phyloP scores from a whole-genome alignment of 495 filamentous ascomycete species.

The Hyaloscypha finlandica region DNA sequence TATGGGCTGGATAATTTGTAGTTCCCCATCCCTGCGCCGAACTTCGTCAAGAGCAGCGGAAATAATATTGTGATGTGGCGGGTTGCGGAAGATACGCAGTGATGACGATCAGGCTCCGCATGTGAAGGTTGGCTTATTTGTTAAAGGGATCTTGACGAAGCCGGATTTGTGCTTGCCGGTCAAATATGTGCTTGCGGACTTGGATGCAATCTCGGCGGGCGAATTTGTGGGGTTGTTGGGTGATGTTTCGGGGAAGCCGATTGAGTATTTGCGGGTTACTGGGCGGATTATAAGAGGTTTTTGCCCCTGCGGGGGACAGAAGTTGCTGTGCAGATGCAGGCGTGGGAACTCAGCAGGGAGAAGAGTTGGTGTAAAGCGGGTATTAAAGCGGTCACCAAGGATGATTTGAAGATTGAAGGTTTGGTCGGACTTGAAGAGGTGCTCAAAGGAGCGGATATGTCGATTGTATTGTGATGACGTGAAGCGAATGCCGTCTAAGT shows the following conservation, averaged over 20 bases:
- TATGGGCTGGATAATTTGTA: constrained; percentile 35
- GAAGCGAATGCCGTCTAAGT: neutral
- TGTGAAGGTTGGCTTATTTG: constrained; percentile 43
- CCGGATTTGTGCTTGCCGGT: constrained; percentile 31
- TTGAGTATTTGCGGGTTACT: constrained; percentile 27
- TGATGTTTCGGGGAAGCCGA: constrained; percentile 31
- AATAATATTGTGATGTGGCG: constrained; percentile 39
- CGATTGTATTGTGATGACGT: neutral
- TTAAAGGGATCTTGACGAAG: constrained; percentile 40
- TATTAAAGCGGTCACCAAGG: neutral
- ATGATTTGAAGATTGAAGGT: neutral
- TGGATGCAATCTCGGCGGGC: constrained; percentile 33
- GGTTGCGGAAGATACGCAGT: constrained; percentile 36
- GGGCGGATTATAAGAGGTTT: constrained; percentile 32
- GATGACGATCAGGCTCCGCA: constrained; percentile 38
- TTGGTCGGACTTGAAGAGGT: neutral
- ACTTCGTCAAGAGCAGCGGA: constrained; percentile 26
- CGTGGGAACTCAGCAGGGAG: constrained; percentile 35
- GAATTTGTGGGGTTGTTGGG: constrained; percentile 43
- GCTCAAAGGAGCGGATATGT: neutral
- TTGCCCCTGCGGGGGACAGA: constrained; percentile 40
- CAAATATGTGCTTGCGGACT: constrained; percentile 36
- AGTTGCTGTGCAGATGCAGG: constrained; percentile 43
- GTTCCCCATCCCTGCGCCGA: constrained; percentile 37
- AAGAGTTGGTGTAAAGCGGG: constrained; percentile 36